phyloP scores from a whole-genome alignment of 768 basidiomycete genomes.

The Kwoniella mangroviensis region DNA sequence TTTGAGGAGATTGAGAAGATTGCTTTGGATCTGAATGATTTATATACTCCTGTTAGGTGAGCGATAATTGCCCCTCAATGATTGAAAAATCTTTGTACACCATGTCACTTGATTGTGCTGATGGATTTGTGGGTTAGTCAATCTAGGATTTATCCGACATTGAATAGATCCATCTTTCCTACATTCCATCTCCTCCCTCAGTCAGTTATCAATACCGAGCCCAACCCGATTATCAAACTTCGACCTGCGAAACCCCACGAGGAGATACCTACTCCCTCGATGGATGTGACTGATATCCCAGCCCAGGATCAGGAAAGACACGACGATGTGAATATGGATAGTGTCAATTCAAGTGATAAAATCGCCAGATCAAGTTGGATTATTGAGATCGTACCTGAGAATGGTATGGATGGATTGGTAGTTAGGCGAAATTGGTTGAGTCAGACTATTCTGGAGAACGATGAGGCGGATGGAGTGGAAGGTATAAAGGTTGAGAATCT shows the following conservation, averaged over 20 bases:
- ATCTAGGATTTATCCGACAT: constrained; percentile 8
- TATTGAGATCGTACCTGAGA: constrained; percentile 24
- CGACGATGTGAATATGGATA: constrained; percentile 12
- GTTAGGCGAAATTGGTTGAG: constrained; percentile 39
- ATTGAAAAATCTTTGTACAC: no score
- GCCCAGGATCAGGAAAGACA: not conserved
- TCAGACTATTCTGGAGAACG: not conserved
- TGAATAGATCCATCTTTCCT: constrained; percentile 25
- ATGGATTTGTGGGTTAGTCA: not conserved
- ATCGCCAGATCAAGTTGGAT: constrained; percentile 25
- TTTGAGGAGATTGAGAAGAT: constrained; percentile 39
- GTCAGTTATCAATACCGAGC: not conserved
- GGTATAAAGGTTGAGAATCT: constrained; percentile 38
- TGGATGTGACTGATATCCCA: not conserved
- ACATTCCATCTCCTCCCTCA: constrained; percentile 31
- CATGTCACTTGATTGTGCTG: no score
- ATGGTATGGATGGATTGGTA: constrained; percentile 28
- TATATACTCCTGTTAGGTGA: constrained; percentile 21
- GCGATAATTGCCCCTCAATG: not conserved
- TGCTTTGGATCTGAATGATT: constrained; percentile 10
- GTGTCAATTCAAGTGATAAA: not conserved
- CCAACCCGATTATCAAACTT: constrained; percentile 27
- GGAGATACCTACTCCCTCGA: constrained; percentile 15
- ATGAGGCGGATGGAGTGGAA: constrained; percentile 2
- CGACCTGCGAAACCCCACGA: constrained; percentile 31